Evolutionary conservation across 345 rosid genomes (phyloP), one percentile per base, ranked within the genome.

Genomic region (Sonneratia alba): DNA sequence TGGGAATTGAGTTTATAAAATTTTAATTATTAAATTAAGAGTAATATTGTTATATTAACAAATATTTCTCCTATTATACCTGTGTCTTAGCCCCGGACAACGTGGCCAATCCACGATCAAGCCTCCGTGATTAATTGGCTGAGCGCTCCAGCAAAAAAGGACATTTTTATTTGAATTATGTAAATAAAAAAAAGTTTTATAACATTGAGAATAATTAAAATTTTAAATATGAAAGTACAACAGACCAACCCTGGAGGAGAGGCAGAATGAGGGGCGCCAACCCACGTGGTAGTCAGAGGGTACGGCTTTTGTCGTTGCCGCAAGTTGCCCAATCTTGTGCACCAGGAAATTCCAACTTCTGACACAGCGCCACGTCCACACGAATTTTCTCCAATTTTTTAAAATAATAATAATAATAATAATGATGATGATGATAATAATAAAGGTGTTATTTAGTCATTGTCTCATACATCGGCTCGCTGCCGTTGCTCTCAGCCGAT

Each of bases 301-400:
- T 22, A 22, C 12, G 36, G 24, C 64, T 3, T 22, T 36, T 27
- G 64, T 59, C 53, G 3, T 24, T 9, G 11, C 22, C 56, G 59
- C 57, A 49, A 48, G 61, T 45, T 69, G 37, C 24, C 71, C 51
- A 34, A 47, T 32, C 8, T 70, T 59, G 64, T 59, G 32, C 64
- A 69, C 77, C 68, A 4, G 13, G 34, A 57, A 63, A 59, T 36
- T 61, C 36, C 12, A 59, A 68, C 79, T 67, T 48, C 75, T 79
- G 64, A 38, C 22, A 72, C 21, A 14, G 4, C 16, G 74, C 77
- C 83, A 83, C 86, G 83, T 79, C 72, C 67, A 8, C 36, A 59
- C 22, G 14, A 14, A 3, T 36, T 32, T 36, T 47, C 61, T 68
- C 66, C 69, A 77, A 53, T 36, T 19, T 36, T 45, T 32, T 65